Conservation (phyloP, 2,329 filamentous ascomycete genomes). For the Raffaelea ambrosiae region DNA sequence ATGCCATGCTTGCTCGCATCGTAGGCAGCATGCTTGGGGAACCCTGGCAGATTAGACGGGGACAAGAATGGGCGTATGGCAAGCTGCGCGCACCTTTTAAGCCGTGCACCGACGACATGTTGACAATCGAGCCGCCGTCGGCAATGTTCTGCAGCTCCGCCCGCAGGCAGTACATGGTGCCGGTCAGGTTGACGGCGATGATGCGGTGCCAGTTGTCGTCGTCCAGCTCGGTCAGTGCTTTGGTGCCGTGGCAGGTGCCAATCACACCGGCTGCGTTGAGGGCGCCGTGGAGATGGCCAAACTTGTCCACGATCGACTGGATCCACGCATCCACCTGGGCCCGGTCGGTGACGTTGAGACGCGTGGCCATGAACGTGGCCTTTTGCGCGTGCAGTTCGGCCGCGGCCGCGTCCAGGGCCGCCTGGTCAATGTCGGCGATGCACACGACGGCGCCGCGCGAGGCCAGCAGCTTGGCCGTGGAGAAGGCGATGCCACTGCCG, state of each 20-base stretch:
- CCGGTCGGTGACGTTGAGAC: constrained; percentile 4
- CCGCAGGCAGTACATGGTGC: constrained; percentile 43
- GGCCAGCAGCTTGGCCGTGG: too few species aligned
- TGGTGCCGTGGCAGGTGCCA: constrained; percentile 32
- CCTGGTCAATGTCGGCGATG: too few species aligned
- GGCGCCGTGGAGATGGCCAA: constrained; percentile 44
- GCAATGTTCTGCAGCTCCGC: constrained; percentile 4
- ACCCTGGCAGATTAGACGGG: constrained; percentile 26
- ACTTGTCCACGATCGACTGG: constrained; percentile 32
- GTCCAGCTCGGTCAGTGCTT: constrained; percentile 31
- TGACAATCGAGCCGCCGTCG: constrained; percentile 20
- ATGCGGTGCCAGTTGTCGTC: constrained; percentile 40
- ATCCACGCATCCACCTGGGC: constrained; percentile 43
- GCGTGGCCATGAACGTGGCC: too few species aligned
- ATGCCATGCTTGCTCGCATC: constrained; percentile 26
- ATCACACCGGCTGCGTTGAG: constrained; percentile 46
- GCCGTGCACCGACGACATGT: constrained; percentile 6
- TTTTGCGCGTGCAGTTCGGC: too few species aligned
- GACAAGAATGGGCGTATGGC: too few species aligned
- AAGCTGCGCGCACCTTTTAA: too few species aligned
- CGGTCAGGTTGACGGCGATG: constrained; percentile 39
- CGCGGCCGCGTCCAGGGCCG: too few species aligned
- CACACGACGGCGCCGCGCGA: too few species aligned
- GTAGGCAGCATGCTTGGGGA: constrained; percentile 28
- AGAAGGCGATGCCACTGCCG: too few species aligned